Base-by-base conservation (phyloP, 768 basidiomycete genomes). In the Rhodotorula toruloides region DNA sequence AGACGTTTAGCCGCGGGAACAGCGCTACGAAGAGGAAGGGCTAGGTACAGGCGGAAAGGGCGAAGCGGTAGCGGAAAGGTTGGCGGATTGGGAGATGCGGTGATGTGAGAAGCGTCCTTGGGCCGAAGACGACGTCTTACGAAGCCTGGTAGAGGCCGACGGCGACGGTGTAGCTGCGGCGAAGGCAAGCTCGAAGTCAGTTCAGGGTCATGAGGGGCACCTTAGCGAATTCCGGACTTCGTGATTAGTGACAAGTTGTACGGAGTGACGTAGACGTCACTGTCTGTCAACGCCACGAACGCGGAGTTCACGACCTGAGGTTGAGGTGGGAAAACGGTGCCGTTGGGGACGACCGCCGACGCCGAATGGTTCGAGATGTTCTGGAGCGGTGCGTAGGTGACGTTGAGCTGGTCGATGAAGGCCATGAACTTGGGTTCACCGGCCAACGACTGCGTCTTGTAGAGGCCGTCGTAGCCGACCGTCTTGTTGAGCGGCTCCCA, bases 341-440 rank as follows among this genome's bases (percentile, higher is more conserved):
- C 82, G 43, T 77, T 79, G 7, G 84, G 85, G 70, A 85, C 83
- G 39, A 37, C 75, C 73, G 16, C 83, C 83, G 21, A 73, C 77
- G 2, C 39, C 54, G 54, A 27, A 46, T 55, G 54, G 22, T 52
- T 40, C 25, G 40, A 32, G 49, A 60, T 22, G 59, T 53, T 53
- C 6, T 81, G 74, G 39, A 86, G 77, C 0, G 81, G 80, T 9
- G 82, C 82, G 77, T 81, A 85, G 10, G 85, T 85, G 17, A 80
- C 80, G 79, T 85, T 86, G 58, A 85, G 76, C 74, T 86, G 84
- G 29, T 80, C 81, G 59, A 85, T 81, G 82, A 84, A 86, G 5
- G 82, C 82, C 12, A 81, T 82, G 64, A 78, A 85, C 80, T 80
- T 78, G 29, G 83, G 57, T 47, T 77, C 21, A 9, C 81, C 80